Evolutionary conservation across 768 basidiomycete genomes (phyloP).

Genomic region (Tulasnella sp.): DNA sequence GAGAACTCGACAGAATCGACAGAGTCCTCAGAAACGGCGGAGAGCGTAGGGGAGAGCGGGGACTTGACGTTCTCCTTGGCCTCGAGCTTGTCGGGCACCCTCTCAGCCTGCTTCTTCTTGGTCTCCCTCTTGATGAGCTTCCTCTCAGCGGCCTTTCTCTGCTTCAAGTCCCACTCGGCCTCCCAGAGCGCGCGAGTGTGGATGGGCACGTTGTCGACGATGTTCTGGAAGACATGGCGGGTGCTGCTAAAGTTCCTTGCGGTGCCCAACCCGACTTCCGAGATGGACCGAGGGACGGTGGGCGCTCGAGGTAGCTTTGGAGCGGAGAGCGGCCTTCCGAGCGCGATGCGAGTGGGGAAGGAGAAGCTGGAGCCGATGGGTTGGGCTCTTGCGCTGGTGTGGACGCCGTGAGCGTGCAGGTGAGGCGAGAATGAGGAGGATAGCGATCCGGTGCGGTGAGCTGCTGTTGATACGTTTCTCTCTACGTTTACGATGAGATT

Average conservation of each 20-base stretch:
- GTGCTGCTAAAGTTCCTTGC: slow-evolving; percentile 61
- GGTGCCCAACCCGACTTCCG: slow-evolving; percentile 64
- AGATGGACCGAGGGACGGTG: slow-evolving; percentile 36
- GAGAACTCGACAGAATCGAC: slow-evolving; percentile 28
- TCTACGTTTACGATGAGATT: not conserved
- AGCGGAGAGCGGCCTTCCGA: slow-evolving; percentile 7
- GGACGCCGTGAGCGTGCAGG: not conserved
- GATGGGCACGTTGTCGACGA: slow-evolving; percentile 73
- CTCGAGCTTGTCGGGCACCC: slow-evolving; percentile 22
- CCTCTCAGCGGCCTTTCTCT: slow-evolving; percentile 27
- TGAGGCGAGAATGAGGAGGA: not conserved
- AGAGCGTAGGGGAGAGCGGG: not conserved
- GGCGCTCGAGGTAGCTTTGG: slow-evolving; percentile 12
- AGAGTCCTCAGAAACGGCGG: slow-evolving; percentile 16
- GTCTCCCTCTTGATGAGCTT: slow-evolving; percentile 19
- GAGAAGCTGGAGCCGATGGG: slow-evolving; percentile 2
- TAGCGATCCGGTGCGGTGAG: not conserved
- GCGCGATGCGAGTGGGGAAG: slow-evolving; percentile 13
- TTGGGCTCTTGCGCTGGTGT: not conserved
- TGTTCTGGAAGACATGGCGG: slow-evolving; percentile 66
- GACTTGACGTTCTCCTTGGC: slow-evolving; percentile 14
- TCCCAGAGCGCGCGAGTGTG: slow-evolving; percentile 61
- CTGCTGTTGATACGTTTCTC: not conserved
- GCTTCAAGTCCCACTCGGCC: slow-evolving; percentile 54
- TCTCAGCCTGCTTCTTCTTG: slow-evolving; percentile 23